Conservation (phyloP, 257 asterid genomes). For the Fraxinus americana region DNA sequence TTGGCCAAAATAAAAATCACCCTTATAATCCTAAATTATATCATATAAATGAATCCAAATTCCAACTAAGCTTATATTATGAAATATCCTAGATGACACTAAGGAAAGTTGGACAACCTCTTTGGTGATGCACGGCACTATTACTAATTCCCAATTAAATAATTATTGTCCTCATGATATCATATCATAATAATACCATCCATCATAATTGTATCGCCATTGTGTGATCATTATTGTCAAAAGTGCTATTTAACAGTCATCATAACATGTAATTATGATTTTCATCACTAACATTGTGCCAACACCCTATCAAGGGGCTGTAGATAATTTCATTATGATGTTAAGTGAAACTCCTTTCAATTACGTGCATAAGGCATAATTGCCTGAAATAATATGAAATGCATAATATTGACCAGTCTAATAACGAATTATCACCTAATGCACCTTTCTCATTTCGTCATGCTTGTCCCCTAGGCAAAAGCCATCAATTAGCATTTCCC, state of each 20-base stretch:
- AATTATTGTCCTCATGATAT: not conserved
- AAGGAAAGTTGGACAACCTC: not conserved
- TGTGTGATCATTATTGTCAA: too few relatives aligned
- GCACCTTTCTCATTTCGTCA: not conserved
- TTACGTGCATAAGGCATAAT: not conserved
- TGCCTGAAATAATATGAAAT: not conserved
- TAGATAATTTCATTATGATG: not conserved
- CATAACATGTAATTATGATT: not conserved
- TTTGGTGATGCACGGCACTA: too few relatives aligned
- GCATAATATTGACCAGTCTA: not conserved
- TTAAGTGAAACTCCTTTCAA: not conserved
- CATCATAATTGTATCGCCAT: not conserved
- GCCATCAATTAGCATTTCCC: not conserved
- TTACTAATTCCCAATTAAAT: not conserved
- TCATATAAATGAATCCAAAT: not conserved
- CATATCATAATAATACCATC: not conserved
- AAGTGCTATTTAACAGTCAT: not conserved
- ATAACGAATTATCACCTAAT: not conserved
- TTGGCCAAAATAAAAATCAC: too few relatives aligned
- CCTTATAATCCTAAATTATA: not conserved
- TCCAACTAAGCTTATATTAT: not conserved
- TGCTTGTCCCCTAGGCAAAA: not conserved
- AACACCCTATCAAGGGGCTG: not conserved
- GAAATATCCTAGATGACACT: not conserved
- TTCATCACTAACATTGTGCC: not conserved